phyloP scores from a whole-genome alignment of 805 yeast species.

The Saturnispora mendoncae region DNA sequence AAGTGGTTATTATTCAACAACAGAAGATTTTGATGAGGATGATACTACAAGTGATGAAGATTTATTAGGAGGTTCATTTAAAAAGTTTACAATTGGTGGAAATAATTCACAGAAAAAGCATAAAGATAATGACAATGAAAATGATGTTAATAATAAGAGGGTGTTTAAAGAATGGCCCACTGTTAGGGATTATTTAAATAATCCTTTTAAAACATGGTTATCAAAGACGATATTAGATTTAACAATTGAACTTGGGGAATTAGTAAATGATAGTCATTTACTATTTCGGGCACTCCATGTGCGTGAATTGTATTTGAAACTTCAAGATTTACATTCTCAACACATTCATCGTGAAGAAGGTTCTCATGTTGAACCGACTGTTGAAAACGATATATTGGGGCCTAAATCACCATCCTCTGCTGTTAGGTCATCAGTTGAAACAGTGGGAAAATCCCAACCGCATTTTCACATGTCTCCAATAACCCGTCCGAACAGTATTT shows the following conservation, averaged over 20 bases:
- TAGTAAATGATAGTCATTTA: conserved; percentile 56
- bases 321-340: neutral
- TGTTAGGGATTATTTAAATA: conserved; percentile 48
- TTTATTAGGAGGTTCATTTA: conserved; percentile 1
- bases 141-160: neutral
- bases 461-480: neutral
- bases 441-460: neutral
- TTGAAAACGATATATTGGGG: too few species aligned
- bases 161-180: conserved; percentile 34
- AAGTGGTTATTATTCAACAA: conserved; percentile 10
- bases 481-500: too few species aligned
- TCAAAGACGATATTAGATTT: conserved; percentile 46
- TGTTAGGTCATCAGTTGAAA: too few species aligned
- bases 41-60: conserved; percentile 1
- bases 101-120: too few species aligned
- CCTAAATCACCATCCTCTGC: too few species aligned
- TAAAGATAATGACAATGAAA: neutral
- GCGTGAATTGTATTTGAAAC: conserved; percentile 32
- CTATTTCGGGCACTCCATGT: conserved; percentile 50
- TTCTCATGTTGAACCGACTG: too few species aligned
- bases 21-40: conserved; percentile 11
- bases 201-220: conserved; percentile 34
- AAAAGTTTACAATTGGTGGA: conserved; percentile 3
- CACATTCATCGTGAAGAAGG: too few species aligned
- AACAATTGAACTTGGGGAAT: conserved; percentile 52